Base-by-base conservation (phyloP, 2,329 filamentous ascomycete genomes). In the Didymella exigua region DNA sequence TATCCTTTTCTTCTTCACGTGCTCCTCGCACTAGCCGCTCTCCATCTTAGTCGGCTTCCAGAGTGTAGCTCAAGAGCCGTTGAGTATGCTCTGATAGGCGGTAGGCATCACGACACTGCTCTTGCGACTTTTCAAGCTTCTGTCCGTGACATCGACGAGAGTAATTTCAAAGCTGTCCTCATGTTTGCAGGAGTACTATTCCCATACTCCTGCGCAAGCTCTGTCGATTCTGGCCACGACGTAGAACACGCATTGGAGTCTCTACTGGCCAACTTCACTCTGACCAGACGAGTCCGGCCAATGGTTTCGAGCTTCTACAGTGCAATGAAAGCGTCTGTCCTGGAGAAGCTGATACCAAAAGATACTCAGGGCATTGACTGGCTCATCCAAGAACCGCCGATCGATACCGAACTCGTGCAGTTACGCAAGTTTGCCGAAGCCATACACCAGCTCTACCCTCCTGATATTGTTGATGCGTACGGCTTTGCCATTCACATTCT, bases 1-100 rank as follows among this genome's bases (percentile, higher is more conserved):
- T 74, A 77, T 56, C 70, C 76, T 3, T 80, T 77, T 38, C 66
- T 81, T n/a, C 66, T 81, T 11, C 74, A 79, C 52, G 74, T 72
- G 26, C 65, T 79, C 10, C 67, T 80, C 4, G 77, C 78, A 5
- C 61, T 81, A 9, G 72, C 77, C 5, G 77, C 78, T 7, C 66
- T 81, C 18, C 79, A 81, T 49, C 59, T 79, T 13, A 75, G 74
- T 18, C 73, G 74, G 16, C 48, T 75, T 7, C 68, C 75, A 44
- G 50, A 30, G 5, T 45, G 37, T 16, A 38, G 19, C 14, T 44
- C 54, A 27, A 42, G 38, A 18, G 45, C 37, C n/a, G 7, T 43
- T 13, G 57, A 61, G 4, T 68, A 67, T 36, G 42, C 60, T 8
- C 38, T 54, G 9, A 54, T 67, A 40, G 65, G 65, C n/a, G 59